These are phyloP conservation scores for Sordariomycetes sp. DNA, from an alignment of 2,329 filamentous ascomycete species.

Conservation along the genomic window DNA sequence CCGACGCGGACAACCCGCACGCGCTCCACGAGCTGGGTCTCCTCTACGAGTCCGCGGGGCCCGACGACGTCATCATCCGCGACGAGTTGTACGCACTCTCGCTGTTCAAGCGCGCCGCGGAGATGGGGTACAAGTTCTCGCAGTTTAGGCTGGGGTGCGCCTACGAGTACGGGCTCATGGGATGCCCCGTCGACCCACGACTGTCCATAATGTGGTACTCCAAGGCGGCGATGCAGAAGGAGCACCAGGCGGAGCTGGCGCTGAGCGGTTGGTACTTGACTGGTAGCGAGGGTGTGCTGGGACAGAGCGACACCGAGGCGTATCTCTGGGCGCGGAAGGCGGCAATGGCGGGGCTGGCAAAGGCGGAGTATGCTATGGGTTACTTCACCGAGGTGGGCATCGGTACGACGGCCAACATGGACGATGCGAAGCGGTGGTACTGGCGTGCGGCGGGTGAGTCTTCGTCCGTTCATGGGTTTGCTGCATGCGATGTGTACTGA, in stretches of 20 bases:
- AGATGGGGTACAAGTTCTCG: conserved; percentile 87
- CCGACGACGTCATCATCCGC: conserved; percentile 60
- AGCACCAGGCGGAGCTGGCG: conserved; percentile 82
- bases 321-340: conserved; percentile 96
- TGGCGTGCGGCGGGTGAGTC: conserved; percentile 88
- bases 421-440: conserved; percentile 97
- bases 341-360: conserved; percentile 72
- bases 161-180: conserved; percentile 80
- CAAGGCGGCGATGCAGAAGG: conserved; percentile 77
- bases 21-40: conserved; percentile 79
- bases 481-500: background rate
- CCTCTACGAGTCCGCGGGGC: conserved; percentile 48
- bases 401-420: conserved; percentile 70
- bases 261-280: conserved; percentile 92
- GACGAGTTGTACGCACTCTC: conserved; percentile 73
- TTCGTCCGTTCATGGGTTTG: background rate
- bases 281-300: conserved; percentile 72
- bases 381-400: conserved; percentile 96
- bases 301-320: conserved; percentile 88
- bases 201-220: conserved; percentile 91
- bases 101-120: conserved; percentile 73
- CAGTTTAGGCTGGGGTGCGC: conserved; percentile 82
- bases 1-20: conserved; percentile 84
- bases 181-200: conserved; percentile 69
- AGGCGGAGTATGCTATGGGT: conserved; percentile 88